A percentile compares a stretch with the other conserved stretches of the same genome.
Conservation (phyloP, 805 yeast species). For the Starmera amethionina region DNA sequence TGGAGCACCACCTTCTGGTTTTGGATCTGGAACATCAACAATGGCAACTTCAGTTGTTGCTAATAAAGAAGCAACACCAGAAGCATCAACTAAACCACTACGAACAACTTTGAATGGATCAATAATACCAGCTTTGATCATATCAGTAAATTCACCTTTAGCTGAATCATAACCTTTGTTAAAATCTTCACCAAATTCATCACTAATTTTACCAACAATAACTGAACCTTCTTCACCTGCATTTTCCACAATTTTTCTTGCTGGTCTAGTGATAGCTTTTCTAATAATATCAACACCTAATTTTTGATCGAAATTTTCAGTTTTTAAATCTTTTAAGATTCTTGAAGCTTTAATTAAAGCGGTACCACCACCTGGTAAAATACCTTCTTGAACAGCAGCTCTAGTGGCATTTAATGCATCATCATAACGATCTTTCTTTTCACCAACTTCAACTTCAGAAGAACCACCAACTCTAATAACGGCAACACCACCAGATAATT, state of each 20-base stretch:
- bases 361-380: constrained; percentile 99
- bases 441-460: constrained; percentile 96
- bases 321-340: constrained; percentile 57
- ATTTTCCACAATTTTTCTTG: constrained; percentile 88
- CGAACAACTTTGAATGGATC: constrained; percentile 98
- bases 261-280: constrained; percentile 91
- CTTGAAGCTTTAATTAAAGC: constrained; percentile 90
- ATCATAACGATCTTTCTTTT: constrained; percentile 98
- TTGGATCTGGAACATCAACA: constrained; percentile 84
- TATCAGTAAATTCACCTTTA: constrained; percentile 88
- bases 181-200: constrained; percentile 53
- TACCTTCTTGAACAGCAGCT: constrained; percentile 98
- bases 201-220: constrained; percentile 74
- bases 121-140: constrained; percentile 94
- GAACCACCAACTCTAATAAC: constrained; percentile 96
- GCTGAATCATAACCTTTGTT: constrained; percentile 87
- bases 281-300: constrained; percentile 91
- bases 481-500: constrained; percentile 97
- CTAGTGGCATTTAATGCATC: constrained; percentile 98
- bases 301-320: constrained; percentile 89
- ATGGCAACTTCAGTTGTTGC: constrained; percentile 99
- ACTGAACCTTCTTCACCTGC: constrained; percentile 98
- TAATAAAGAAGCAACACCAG: constrained; percentile 93
- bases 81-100: constrained; percentile 90
- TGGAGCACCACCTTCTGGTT: constrained; percentile 38